Evolutionary conservation across 2,329 filamentous ascomycete species (phyloP), one percentile per base, ranked within the genome.

Genomic region (Botrytis elliptica): DNA sequence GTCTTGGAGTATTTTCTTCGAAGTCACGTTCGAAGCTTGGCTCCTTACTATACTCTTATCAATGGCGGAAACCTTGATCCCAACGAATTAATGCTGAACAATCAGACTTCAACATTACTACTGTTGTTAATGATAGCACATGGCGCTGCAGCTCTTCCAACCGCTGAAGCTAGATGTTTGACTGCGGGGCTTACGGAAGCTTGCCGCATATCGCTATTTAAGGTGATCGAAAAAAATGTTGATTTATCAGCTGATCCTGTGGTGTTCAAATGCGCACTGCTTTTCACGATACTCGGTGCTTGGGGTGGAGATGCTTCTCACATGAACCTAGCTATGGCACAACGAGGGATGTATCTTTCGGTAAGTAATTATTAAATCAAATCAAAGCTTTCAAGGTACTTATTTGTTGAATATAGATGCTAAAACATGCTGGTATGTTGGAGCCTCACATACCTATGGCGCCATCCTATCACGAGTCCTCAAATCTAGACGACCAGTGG

Each of bases 301-400:
- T 93, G 91, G 91, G 91, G 90, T 79, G 91, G 91, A 64, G 91
- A 93, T 81, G 92, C 92, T 82, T 92, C 91, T 90, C 89, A 92
- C 76, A 93, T 92, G 90, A 90, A 93, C 78, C 92, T 92, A 76
- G 88, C 90, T 60, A 92, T 92, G 89, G 90, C 91, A 44, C 91
- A 92, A 81, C 86, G 90, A 66, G 89, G 89, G 73, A 92, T 92
- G 89, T 93, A 93, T 80, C 86, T 92, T 74, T 87, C 90, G 74
- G 86, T 88, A 78, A 83, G 85, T 79, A 44, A 42, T 40, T 1
- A 63, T 22, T 55, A 38, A 10, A 52, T 44, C 20, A 25, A 36
- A 66, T 44, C 20, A 25, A 36, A 66, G 6, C 38, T 52, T 22
- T 42, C 44, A 14, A 57, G 52, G 4, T 66, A 57, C 25, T 68